Evolutionary conservation across 2,329 filamentous ascomycete genomes (phyloP).

Genomic region (Xylariaceae sp.): DNA sequence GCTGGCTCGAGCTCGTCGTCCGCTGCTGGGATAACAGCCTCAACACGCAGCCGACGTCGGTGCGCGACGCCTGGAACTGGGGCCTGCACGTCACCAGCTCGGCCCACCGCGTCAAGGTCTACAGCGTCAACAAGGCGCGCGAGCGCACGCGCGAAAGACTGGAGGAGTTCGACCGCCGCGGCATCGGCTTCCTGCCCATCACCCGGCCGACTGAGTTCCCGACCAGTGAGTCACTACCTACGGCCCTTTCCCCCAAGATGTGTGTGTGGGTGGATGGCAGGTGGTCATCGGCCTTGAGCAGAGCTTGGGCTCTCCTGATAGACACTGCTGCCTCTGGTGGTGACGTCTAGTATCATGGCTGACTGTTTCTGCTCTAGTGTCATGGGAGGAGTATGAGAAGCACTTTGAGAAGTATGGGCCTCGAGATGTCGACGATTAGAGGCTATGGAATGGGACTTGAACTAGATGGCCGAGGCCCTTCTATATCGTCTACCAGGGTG

Average conservation of each 20-base stretch:
- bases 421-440: slow-evolving; percentile 15
- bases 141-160: slow-evolving; percentile 41
- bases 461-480: not conserved
- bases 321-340: not conserved
- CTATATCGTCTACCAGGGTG: too few species aligned
- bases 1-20: slow-evolving; percentile 52
- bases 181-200: slow-evolving; percentile 41
- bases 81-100: slow-evolving; percentile 57
- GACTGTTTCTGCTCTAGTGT: too few species aligned
- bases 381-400: slow-evolving; percentile 17
- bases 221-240: not conserved
- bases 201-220: slow-evolving; percentile 30
- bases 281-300: not conserved
- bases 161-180: slow-evolving; percentile 41
- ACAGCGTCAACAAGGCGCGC: slow-evolving; percentile 51
- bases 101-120: slow-evolving; percentile 53
- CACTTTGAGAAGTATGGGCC: slow-evolving; percentile 16
- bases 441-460: not conserved
- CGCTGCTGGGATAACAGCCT: slow-evolving; percentile 56
- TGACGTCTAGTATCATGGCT: not conserved
- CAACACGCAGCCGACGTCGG: slow-evolving; percentile 51
- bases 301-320: not conserved
- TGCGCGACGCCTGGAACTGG: slow-evolving; percentile 55
- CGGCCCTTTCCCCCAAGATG: too few species aligned
- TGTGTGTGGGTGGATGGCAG: too few species aligned